Evolutionary conservation across 352 stramenopile species (phyloP).

Genomic region (Pythium aphanidermatum): DNA sequence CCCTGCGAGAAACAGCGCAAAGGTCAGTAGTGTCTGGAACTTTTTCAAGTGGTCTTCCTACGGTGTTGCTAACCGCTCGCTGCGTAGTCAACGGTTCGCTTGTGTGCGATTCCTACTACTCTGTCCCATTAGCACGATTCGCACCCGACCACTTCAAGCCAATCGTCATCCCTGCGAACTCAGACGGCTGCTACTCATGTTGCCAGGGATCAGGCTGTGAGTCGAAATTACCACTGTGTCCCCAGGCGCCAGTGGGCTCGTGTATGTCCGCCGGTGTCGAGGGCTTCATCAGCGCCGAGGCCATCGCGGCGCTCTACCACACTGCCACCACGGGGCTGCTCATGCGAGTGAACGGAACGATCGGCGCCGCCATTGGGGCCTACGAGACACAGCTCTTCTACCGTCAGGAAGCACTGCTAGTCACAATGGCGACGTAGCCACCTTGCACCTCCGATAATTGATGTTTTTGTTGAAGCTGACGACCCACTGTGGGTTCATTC

Average conservation of each 20-base stretch:
- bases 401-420: conserved; percentile 62
- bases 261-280: conserved; percentile 70
- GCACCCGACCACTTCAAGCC: conserved; percentile 44
- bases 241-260: conserved; percentile 31
- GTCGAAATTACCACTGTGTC: conserved; percentile 51
- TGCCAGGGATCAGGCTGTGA: conserved; percentile 59
- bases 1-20: conserved; percentile 60
- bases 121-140: conserved; percentile 55
- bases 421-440: conserved; percentile 49
- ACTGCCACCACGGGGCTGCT: conserved; percentile 64
- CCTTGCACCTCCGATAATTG: too few species aligned
- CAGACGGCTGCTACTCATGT: conserved; percentile 65
- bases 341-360: conserved; percentile 78
- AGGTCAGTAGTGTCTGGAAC: conserved; percentile 28
- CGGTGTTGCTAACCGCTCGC: not conserved
- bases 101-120: conserved; percentile 70
- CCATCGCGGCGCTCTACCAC: conserved; percentile 69
- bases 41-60: not conserved
- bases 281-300: conserved; percentile 64
- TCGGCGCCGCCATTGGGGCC: conserved; percentile 55
- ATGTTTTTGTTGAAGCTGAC: too few species aligned
- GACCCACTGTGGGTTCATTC: too few species aligned
- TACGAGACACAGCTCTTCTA: conserved; percentile 67
- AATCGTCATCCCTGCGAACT: conserved; percentile 73
- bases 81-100: conserved; percentile 31